These are phyloP conservation scores for Artemisia argyi DNA, from an alignment of 129 eudicot genomes.

Conservation along the genomic window DNA sequence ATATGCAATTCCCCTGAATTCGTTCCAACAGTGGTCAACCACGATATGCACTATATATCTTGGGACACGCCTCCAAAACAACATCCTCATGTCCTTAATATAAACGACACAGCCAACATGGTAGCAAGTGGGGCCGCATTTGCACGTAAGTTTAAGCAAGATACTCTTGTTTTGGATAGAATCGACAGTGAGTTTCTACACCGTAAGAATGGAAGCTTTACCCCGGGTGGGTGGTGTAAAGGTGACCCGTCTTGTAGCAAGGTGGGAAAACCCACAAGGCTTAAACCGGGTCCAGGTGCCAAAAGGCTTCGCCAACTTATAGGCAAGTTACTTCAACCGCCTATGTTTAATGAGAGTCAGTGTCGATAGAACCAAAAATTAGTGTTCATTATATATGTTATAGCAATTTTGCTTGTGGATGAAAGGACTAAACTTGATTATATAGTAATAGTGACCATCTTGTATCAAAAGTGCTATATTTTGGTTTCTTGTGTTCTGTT, in stretches of 20 bases:
- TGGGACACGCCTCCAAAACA: conserved; percentile 29
- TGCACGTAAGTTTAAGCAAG: conserved; percentile 75
- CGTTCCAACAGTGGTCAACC: no score
- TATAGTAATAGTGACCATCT: background rate
- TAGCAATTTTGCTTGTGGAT: conserved; percentile 35
- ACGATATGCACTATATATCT: no score
- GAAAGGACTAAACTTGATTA: conserved; percentile 16
- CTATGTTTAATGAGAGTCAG: conserved; percentile 44
- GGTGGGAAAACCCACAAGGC: conserved; percentile 60
- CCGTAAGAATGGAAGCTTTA: conserved; percentile 64
- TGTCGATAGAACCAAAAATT: conserved; percentile 46
- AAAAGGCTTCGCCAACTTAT: conserved; percentile 61
- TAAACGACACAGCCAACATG: conserved; percentile 75
- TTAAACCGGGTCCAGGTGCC: conserved; percentile 77
- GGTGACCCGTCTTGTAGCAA: conserved; percentile 60
- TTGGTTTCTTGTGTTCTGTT: conserved; percentile 11
- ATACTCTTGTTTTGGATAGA: conserved; percentile 56
- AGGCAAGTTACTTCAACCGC: conserved; percentile 43
- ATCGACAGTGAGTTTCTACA: conserved; percentile 65
- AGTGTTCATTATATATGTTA: conserved; percentile 21
- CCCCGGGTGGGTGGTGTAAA: conserved; percentile 92
- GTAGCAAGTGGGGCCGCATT: conserved; percentile 74
- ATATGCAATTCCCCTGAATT: no score
- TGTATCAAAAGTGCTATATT: no score
- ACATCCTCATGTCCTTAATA: conserved; percentile 68